Base-by-base conservation (phyloP, 768 basidiomycete species). In the Phaffia australis region DNA sequence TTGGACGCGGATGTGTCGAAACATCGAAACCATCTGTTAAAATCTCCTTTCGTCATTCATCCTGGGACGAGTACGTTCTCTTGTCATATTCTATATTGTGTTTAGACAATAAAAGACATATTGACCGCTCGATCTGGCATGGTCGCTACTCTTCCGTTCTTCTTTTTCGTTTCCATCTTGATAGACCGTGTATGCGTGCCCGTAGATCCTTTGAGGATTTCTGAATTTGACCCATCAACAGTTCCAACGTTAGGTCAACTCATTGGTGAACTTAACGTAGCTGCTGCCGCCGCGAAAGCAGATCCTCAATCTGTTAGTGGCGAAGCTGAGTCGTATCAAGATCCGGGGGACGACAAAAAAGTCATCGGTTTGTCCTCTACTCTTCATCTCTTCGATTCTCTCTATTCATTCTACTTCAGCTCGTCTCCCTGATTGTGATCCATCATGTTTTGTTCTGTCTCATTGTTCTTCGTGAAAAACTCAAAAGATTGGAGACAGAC, bases 1-100 rank as follows among this genome's bases (percentile, higher is more conserved):
- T 82, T 99, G 63, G 95, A 99, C 76, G 88, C 88, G 18, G 95
- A 99, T 76, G 95, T 99, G 32, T 93, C 92, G 2, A 94, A 98
- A 73, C 89, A 93, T 74, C 83, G 92, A 59, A 98, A 99, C 78
- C 95, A 99, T 79, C 81, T 99, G 79, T 83, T 99, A 63, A 99
- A 99, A 77, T 87, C 90, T 25, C 95, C 95, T 0, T 99, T 99
- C 77, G 95, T 93, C 74, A 80, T 98, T 0, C 95, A 99, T 76
- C 95, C 95, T 0, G 89, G 89, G 70, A 99, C 95, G 1, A 78
- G 78, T 79, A 21, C 69, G 77, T 70, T 23, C 18, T 55, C 3
- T 60, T 27, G 27, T 29, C 56, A 25, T 18, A 23, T 18, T 27
- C 25, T 48, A 3, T 23, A 27, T 2, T 5, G 15, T 25, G 0